Conservation (phyloP, 1,139 yeast species). For the Casaregolazyma lundiana region DNA sequence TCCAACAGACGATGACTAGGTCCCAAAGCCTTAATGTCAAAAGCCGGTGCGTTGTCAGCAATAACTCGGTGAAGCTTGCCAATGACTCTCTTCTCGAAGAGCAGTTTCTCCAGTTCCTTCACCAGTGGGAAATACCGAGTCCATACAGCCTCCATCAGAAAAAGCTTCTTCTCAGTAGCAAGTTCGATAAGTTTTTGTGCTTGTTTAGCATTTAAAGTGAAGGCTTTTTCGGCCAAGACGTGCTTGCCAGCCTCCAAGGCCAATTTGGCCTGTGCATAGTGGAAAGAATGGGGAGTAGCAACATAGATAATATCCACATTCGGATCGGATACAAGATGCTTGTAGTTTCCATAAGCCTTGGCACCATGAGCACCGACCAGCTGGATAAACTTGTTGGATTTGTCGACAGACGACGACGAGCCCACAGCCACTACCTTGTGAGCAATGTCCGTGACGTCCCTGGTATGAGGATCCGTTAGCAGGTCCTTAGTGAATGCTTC, state of each 20-base stretch:
- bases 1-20: constrained; percentile 24
- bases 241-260: constrained; percentile 54
- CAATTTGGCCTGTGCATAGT: constrained; percentile 45
- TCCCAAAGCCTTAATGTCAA: constrained; percentile 28
- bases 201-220: constrained; percentile 49
- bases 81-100: constrained; percentile 43
- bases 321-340: constrained; percentile 40
- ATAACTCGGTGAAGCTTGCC: constrained; percentile 45
- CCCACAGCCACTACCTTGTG: constrained; percentile 34
- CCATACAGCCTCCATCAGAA: constrained; percentile 65
- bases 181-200: constrained; percentile 42
- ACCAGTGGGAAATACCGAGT: constrained; percentile 57
- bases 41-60: constrained; percentile 40
- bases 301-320: constrained; percentile 52
- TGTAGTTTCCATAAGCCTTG: constrained; percentile 33
- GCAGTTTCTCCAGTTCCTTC: constrained; percentile 36
- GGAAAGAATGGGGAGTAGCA: constrained; percentile 57
- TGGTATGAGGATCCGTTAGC: constrained; percentile 25
- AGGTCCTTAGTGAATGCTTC: constrained; percentile 28
- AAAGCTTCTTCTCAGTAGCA: constrained; percentile 45
- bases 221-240: constrained; percentile 59
- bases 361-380: constrained; percentile 17
- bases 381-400: constrained; percentile 27
- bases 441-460: constrained; percentile 29
- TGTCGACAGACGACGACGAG: constrained; percentile 27